Base-by-base conservation (phyloP, 139 green algal species). In the Tetratostichococcus sp. region DNA sequence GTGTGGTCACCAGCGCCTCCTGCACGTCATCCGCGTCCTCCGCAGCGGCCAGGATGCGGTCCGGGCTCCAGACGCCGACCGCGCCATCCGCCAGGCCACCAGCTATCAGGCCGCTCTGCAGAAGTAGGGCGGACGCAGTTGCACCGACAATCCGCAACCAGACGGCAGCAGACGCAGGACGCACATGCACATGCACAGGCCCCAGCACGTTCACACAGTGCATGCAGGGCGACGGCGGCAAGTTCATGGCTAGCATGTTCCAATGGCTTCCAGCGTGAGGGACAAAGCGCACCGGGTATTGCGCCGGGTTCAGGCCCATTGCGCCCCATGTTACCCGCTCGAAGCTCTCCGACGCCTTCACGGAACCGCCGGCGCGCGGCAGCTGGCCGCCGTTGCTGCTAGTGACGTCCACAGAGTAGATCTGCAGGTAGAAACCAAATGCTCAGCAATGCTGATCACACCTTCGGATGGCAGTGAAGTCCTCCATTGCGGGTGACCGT, bases 11-110 rank as follows among this genome's bases (percentile, higher is more conserved):
- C 62, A 91, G 75, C 31, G 80, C 74, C 34, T 73, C 76, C 1
- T 59, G 73, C 4, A 76, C 30, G 28, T 82, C 75, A n/a, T 83
- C 80, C 30, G 83, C 67, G 35, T 84, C 77, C 26, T 79, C 72
- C 19, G 33, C 8, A 34, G 85, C 81, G 19, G 59, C 67, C n/a
- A 97, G 59, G 34, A 99, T 88, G 23, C 77, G 77, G 2, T 86
- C 81, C 4, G 96, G 91, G 79, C 98, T 91, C 92, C 93, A 99
- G 34, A 99, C 73, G 39, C 81, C 89, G 14, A 99, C 87, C 1
- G 82, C 89, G 43, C 96, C 96, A 72, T 98, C 93, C 3, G 89
- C 83, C 23, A 98, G 86, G 19, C 94, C 95, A 30, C 96, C 96
- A 23, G 94, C 96, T 70, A 99, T 79, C 23, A 98, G 76, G 6